Percentiles rank a stretch among this genome's conserved stretches.
Evolutionary conservation across 2,329 filamentous ascomycete species (phyloP).

Genomic region (Myriosclerotinia curreyana): DNA sequence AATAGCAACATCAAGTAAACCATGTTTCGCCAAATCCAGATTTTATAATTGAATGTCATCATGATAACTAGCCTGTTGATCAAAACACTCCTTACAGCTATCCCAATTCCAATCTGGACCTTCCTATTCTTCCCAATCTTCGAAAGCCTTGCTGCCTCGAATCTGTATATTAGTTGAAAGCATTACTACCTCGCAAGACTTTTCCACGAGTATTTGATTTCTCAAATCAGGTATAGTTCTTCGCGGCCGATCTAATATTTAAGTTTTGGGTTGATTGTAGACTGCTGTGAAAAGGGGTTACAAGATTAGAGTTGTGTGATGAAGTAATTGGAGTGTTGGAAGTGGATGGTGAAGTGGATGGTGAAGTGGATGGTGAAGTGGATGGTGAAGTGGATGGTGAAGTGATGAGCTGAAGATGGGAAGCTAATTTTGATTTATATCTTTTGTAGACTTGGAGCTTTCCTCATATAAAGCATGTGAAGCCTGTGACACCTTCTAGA

Average conservation of each 20-base stretch:
- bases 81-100: slow-evolving; percentile 48
- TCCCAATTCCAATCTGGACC: slow-evolving; percentile 56
- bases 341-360: not conserved
- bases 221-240: slow-evolving; percentile 59
- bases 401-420: not conserved
- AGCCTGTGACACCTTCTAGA: not conserved
- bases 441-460: not conserved
- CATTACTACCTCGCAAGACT: slow-evolving; percentile 48
- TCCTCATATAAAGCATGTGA: no score
- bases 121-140: slow-evolving; percentile 47
- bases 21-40: slow-evolving; percentile 48
- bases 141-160: slow-evolving; percentile 54
- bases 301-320: not conserved
- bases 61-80: slow-evolving; percentile 56
- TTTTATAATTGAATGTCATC: slow-evolving; percentile 50
- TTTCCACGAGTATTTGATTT: slow-evolving; percentile 55
- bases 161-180: slow-evolving; percentile 66
- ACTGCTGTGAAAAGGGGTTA: not conserved
- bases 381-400: not conserved
- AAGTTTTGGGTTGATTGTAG: not conserved
- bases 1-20: slow-evolving; percentile 54
- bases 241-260: slow-evolving; percentile 48
- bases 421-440: not conserved
- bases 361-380: not conserved
- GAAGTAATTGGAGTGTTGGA: not conserved